Conservation (phyloP, 441 rosid genomes). For the Theobroma grandiflorum region DNA sequence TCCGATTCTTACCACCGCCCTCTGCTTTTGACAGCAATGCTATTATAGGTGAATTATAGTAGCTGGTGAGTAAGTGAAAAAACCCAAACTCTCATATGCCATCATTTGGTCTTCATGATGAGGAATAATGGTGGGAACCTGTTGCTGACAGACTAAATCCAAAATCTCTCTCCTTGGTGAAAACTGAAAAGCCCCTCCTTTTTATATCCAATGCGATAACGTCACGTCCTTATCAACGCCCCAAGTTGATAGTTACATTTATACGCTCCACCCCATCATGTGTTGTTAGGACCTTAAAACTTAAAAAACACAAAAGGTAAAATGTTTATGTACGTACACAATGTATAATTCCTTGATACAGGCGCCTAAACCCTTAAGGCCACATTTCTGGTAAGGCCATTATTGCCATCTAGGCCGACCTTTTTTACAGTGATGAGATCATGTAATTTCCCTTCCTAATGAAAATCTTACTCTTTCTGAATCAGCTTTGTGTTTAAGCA, state of each 20-base stretch:
- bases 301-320: neutral
- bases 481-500: no score
- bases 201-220: slow-evolving; percentile 33
- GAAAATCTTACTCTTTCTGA: no score
- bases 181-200: neutral
- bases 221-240: slow-evolving; percentile 23
- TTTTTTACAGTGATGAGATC: no score
- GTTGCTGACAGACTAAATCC: slow-evolving; percentile 40
- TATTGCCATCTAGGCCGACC: no score
- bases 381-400: neutral
- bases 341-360: neutral
- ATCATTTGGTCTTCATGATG: slow-evolving; percentile 25
- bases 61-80: neutral
- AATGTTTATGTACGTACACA: neutral
- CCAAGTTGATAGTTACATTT: slow-evolving; percentile 22
- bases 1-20: neutral
- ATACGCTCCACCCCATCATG: slow-evolving; percentile 28
- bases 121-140: slow-evolving; percentile 35
- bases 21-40: neutral
- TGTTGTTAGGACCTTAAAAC: neutral
- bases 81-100: slow-evolving; percentile 22
- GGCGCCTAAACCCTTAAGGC: no score
- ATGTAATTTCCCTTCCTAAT: no score
- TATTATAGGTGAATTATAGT: slow-evolving; percentile 35
- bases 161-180: slow-evolving; percentile 21